Percentiles rank a stretch among this genome's conserved stretches.
phyloP scores from a whole-genome alignment of 257 asterid species.

The Solanum corneliomulleri region DNA sequence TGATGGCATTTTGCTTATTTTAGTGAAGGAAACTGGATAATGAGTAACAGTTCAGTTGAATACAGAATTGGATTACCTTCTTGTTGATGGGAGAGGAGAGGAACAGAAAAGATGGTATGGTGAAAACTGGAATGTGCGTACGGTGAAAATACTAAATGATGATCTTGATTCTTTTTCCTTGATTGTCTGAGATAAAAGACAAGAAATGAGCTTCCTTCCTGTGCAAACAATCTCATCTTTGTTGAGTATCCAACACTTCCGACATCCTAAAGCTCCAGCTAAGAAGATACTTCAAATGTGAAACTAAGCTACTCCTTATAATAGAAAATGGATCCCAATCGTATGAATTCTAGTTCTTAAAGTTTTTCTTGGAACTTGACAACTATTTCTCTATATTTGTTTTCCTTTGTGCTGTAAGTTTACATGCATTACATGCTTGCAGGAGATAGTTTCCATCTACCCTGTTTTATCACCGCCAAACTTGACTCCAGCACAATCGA shows the following conservation, averaged over 20 bases:
- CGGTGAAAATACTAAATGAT: not conserved
- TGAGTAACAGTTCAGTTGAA: not conserved
- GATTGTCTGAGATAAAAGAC: not conserved
- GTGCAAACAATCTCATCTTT: not conserved
- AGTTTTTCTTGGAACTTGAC: not conserved
- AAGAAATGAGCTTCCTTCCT: not conserved
- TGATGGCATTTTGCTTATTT: not conserved
- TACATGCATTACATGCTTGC: constrained; percentile 7
- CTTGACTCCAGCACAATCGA: constrained; percentile 83
- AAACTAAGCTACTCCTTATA: not conserved
- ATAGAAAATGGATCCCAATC: not conserved
- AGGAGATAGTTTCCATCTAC: constrained; percentile 93
- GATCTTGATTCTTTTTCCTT: not conserved
- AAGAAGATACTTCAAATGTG: not conserved
- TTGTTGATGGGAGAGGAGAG: not conserved
- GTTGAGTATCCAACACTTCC: not conserved
- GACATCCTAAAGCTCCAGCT: not conserved
- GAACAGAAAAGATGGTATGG: not conserved
- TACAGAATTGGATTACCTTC: not conserved
- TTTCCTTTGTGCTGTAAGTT: not conserved
- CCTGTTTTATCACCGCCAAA: constrained; percentile 95
- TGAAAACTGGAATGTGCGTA: not conserved
- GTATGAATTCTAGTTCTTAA: not conserved
- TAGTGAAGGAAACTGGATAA: not conserved
- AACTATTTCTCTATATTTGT: not conserved